phyloP scores from a whole-genome alignment of 2,329 filamentous ascomycete genomes.

The Xylogone sp. region DNA sequence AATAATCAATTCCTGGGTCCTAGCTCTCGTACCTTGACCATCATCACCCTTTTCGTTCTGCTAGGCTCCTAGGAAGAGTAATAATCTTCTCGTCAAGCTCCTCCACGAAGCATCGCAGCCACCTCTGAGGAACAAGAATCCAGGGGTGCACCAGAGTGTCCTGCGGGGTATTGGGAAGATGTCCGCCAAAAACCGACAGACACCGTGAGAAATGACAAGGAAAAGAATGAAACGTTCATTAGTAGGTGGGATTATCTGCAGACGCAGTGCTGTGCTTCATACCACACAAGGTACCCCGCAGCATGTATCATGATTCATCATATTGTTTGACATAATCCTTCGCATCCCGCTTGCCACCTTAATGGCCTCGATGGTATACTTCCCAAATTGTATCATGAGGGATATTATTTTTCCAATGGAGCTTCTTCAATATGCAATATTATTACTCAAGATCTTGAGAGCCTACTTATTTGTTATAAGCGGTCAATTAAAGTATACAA shows the following conservation, averaged over 20 bases:
- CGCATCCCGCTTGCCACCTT: too few relatives aligned
- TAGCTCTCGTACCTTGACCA: not conserved
- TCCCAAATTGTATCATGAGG: too few relatives aligned
- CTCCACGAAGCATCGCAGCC: not conserved
- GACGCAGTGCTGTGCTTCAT: too few relatives aligned
- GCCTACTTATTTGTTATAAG: too few relatives aligned
- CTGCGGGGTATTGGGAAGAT: not conserved
- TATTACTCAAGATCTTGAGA: too few relatives aligned
- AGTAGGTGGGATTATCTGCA: too few relatives aligned
- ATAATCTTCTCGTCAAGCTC: not conserved
- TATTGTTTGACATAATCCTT: too few relatives aligned
- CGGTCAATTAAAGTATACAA: too few relatives aligned
- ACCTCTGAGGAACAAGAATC: not conserved
- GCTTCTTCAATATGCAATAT: too few relatives aligned
- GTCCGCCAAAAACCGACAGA: not conserved
- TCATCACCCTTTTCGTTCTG: not conserved
- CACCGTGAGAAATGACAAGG: not conserved
- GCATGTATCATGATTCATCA: not conserved
- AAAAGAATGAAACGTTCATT: not conserved
- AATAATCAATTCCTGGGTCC: too few relatives aligned
- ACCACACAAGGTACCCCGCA: not conserved
- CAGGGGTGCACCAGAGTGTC: not conserved
- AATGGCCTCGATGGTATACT: too few relatives aligned
- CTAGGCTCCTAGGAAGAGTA: not conserved
- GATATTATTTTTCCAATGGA: too few relatives aligned